A percentile compares a stretch with the other conserved stretches of the same genome.
These are phyloP conservation scores for Agrocybe pediades DNA, from an alignment of 768 basidiomycete genomes.

Conservation along the genomic window DNA sequence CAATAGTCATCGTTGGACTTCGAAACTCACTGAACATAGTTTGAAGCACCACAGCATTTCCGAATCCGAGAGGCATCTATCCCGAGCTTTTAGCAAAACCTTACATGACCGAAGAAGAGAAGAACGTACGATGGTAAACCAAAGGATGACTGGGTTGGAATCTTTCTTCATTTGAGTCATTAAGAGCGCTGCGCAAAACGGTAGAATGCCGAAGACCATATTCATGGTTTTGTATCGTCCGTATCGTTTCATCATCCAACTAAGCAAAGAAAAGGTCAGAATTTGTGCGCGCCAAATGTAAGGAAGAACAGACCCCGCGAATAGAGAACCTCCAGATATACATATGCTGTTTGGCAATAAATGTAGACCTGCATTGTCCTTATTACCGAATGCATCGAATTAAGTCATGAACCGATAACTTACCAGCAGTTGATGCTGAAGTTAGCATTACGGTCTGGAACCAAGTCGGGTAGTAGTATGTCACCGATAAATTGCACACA, in stretches of 20 bases:
- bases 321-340: conserved; percentile 62
- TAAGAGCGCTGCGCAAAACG: conserved; percentile 54
- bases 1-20: background rate
- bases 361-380: conserved; percentile 47
- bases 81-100: background rate
- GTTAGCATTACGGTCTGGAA: conserved; percentile 79
- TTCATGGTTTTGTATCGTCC: conserved; percentile 65
- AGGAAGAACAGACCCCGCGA: conserved; percentile 46
- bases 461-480: conserved; percentile 83
- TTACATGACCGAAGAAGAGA: background rate
- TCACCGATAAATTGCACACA: conserved; percentile 74
- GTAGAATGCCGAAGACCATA: conserved; percentile 61
- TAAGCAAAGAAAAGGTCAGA: background rate
- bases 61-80: conserved; percentile 73
- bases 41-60: conserved; percentile 71
- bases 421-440: conserved; percentile 56
- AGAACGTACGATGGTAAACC: conserved; percentile 61
- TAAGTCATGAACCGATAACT: background rate
- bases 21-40: conserved; percentile 68
- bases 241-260: conserved; percentile 65
- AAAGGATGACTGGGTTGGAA: conserved; percentile 49
- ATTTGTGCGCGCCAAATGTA: background rate
- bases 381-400: background rate
- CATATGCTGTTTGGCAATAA: conserved; percentile 62
- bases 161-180: conserved; percentile 51